phyloP scores from a whole-genome alignment of 2,329 filamentous ascomycete genomes.

The Ceratocystis harringtonii region DNA sequence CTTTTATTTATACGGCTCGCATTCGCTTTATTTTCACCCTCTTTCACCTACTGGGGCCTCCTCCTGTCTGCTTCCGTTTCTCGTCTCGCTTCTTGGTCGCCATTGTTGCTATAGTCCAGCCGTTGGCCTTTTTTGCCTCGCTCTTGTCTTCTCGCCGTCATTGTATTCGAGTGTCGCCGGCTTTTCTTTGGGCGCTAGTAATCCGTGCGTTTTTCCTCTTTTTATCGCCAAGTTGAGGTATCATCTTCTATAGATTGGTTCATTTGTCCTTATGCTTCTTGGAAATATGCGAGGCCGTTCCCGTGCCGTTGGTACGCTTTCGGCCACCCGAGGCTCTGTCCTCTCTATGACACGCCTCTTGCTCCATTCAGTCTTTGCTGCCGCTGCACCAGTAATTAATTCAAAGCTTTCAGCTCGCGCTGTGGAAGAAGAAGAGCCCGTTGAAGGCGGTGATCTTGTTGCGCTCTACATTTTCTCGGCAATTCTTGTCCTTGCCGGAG shows the following conservation, averaged over 20 bases:
- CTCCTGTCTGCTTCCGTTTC: not conserved
- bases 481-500: slow-evolving; percentile 69
- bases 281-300: slow-evolving; percentile 13
- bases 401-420: slow-evolving; percentile 19
- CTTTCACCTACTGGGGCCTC: not conserved
- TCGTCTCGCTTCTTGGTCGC: not conserved
- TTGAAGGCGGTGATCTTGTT: slow-evolving; percentile 55
- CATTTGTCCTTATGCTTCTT: not conserved
- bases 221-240: not conserved
- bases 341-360: slow-evolving; percentile 13
- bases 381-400: slow-evolving; percentile 32
- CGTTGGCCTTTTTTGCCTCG: not conserved
- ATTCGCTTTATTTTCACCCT: not conserved
- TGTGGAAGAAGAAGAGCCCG: slow-evolving; percentile 33
- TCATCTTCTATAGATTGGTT: not conserved
- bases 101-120: not conserved
- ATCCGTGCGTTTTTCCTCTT: not conserved
- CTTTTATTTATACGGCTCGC: not conserved
- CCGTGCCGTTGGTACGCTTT: slow-evolving; percentile 6
- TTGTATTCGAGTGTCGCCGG: not conserved
- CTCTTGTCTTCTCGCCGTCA: not conserved
- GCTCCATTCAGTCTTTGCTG: slow-evolving; percentile 25
- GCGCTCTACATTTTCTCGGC: slow-evolving; percentile 66
- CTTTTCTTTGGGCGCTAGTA: not conserved
- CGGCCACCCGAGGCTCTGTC: slow-evolving; percentile 11